These are phyloP conservation scores for Ramalina intermedia DNA, from an alignment of 495 filamentous ascomycete genomes.

Conservation along the genomic window DNA sequence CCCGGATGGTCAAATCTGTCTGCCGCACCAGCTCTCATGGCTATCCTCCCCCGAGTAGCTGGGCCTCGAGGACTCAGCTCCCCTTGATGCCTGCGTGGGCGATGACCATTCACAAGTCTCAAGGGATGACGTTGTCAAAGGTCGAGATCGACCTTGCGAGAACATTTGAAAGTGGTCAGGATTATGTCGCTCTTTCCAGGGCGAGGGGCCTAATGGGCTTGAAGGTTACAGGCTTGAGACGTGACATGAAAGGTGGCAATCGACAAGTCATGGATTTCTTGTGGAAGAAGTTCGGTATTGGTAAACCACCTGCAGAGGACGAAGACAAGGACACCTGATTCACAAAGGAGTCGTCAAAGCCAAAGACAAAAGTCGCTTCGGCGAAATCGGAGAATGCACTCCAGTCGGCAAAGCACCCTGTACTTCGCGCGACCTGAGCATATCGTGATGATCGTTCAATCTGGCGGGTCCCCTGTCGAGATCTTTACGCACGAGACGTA, in stretches of 20 bases:
- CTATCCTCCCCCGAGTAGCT: conserved; percentile 21
- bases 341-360: too few species aligned
- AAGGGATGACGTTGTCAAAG: conserved; percentile 84
- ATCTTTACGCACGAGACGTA: too few species aligned
- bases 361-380: too few species aligned
- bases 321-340: too few species aligned
- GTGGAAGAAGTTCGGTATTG: not conserved
- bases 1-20: conserved; percentile 29
- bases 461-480: too few species aligned
- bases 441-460: too few species aligned
- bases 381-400: too few species aligned
- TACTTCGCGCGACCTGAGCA: too few species aligned
- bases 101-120: conserved; percentile 90
- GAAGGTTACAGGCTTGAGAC: conserved; percentile 3
- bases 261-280: not conserved
- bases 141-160: conserved; percentile 86
- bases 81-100: conserved; percentile 93
- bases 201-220: conserved; percentile 56
- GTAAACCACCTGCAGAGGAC: too few species aligned
- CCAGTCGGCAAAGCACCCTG: too few species aligned
- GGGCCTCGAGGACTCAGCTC: conserved; percentile 39
- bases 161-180: conserved; percentile 88
- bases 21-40: conserved; percentile 34
- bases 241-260: not conserved
- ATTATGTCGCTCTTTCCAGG: conserved; percentile 66